Percentiles rank a stretch among this genome's conserved stretches.
These are phyloP conservation scores for Ceratobasidium papillatum DNA, from an alignment of 1,284 basidiomycete genomes.

Conservation along the genomic window DNA sequence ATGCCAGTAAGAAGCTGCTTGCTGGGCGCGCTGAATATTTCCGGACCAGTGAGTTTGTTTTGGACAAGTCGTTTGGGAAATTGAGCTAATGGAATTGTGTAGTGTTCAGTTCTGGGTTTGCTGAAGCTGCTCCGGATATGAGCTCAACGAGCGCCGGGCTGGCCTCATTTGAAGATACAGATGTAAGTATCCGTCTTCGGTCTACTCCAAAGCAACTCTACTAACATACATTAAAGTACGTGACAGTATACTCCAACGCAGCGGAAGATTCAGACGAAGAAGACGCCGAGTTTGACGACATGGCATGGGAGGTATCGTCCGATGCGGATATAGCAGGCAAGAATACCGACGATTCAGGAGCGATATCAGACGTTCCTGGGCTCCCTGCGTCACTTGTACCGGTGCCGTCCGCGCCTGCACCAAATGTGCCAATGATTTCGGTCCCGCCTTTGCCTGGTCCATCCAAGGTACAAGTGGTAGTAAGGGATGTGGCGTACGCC, in stretches of 20 bases:
- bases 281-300: conserved; percentile 50
- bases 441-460: conserved; percentile 40
- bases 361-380: conserved; percentile 22
- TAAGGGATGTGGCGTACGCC: conserved; percentile 80
- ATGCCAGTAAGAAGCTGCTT: conserved; percentile 74
- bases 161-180: conserved; percentile 47
- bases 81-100: conserved; percentile 13
- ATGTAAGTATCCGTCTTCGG: conserved; percentile 49
- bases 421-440: neutral
- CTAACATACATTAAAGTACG: neutral
- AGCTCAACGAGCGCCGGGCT: neutral
- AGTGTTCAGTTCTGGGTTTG: conserved; percentile 78
- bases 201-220: neutral
- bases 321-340: conserved; percentile 42
- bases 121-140: conserved; percentile 57
- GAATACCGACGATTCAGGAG: conserved; percentile 23
- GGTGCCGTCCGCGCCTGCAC: conserved; percentile 6
- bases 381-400: conserved; percentile 27
- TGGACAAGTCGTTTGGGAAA: neutral
- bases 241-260: conserved; percentile 13
- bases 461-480: conserved; percentile 67
- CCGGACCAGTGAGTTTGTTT: conserved; percentile 61
- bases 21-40: conserved; percentile 76
- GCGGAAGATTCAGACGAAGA: conserved; percentile 53
- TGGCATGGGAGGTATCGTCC: conserved; percentile 32